A percentile compares a stretch with the other conserved stretches of the same genome.
Conservation (phyloP, 2,329 filamentous ascomycete species). For the Phoma sp. region DNA sequence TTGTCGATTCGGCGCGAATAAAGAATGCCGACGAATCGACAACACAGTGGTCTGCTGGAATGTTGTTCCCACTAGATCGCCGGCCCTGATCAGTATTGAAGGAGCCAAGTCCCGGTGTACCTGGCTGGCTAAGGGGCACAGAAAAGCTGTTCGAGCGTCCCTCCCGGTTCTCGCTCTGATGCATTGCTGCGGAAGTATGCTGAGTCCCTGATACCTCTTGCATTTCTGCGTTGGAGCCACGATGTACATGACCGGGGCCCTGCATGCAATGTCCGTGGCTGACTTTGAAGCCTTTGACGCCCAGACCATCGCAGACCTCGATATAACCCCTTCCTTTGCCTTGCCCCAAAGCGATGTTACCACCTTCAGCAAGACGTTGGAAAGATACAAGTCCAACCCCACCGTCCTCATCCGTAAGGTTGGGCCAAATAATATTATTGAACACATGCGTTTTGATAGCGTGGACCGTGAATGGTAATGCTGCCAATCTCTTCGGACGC, state of each 20-base stretch:
- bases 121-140: constrained; percentile 40
- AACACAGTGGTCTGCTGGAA: constrained; percentile 61
- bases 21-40: constrained; percentile 94
- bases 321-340: constrained; percentile 83
- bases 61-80: constrained; percentile 21
- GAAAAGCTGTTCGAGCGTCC: constrained; percentile 45
- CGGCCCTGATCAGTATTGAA: constrained; percentile 25
- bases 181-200: constrained; percentile 27
- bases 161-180: constrained; percentile 33
- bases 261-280: constrained; percentile 91
- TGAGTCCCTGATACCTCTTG: constrained; percentile 44
- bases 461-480: constrained; percentile 84
- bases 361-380: constrained; percentile 84
- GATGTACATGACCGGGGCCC: constrained; percentile 52
- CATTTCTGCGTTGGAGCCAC: constrained; percentile 51
- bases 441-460: constrained; percentile 95
- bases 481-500: constrained; percentile 82
- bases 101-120: constrained; percentile 40
- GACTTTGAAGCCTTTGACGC: constrained; percentile 84
- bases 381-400: constrained; percentile 93
- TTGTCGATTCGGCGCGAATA: constrained; percentile 70
- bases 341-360: constrained; percentile 81
- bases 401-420: constrained; percentile 93
- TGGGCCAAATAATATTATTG: constrained; percentile 98
- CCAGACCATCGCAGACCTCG: constrained; percentile 85